Percentiles rank a stretch among this genome's conserved stretches.
phyloP scores from a whole-genome alignment of 2,329 filamentous ascomycete genomes.

The Tolypocladium cylindrosporum region DNA sequence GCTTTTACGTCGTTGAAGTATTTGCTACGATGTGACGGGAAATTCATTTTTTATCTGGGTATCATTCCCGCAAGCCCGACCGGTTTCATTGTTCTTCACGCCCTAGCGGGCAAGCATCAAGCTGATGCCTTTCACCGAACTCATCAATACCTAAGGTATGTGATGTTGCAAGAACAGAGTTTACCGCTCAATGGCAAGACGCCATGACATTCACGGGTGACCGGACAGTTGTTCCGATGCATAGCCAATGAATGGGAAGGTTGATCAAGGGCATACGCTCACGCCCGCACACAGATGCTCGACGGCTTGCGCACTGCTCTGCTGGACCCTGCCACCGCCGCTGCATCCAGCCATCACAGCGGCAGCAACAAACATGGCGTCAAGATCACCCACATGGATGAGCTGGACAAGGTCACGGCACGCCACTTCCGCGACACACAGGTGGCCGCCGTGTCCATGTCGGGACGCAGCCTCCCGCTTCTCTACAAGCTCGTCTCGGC shows the following conservation, averaged over 20 bases:
- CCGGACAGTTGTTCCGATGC: background rate
- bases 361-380: slow-evolving; percentile 5
- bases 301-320: slow-evolving; percentile 2
- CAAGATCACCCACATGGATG: slow-evolving; percentile 29
- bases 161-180: background rate
- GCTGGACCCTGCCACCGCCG: background rate
- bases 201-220: background rate
- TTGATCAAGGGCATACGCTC: background rate
- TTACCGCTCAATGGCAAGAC: background rate
- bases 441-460: slow-evolving; percentile 35
- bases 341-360: background rate
- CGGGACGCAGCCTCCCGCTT: slow-evolving; percentile 43
- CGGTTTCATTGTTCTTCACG: background rate
- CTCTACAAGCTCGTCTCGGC: slow-evolving; percentile 45
- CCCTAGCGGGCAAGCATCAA: background rate
- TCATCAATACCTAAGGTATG: background rate
- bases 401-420: slow-evolving; percentile 35
- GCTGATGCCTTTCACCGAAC: background rate
- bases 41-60: no score
- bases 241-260: background rate
- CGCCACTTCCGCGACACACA: slow-evolving; percentile 39
- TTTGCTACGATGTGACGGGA: no score
- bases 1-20: background rate
- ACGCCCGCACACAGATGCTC: slow-evolving; percentile 3
- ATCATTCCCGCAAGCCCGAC: background rate